Conservation (phyloP, 768 basidiomycete species). For the Russula earlei region DNA sequence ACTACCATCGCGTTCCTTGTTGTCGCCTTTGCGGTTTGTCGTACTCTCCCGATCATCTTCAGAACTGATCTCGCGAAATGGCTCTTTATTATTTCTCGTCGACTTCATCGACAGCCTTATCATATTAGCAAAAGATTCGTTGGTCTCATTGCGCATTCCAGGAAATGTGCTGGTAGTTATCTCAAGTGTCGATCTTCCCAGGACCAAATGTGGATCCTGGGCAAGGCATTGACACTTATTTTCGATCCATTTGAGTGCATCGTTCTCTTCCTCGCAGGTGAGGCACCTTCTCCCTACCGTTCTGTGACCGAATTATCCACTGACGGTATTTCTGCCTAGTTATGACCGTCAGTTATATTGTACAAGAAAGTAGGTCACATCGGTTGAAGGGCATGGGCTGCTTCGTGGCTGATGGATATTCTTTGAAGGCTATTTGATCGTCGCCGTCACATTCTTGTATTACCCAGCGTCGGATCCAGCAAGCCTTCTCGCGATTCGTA, state of each 20-base stretch:
- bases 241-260: slow-evolving; percentile 30
- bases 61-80: slow-evolving; percentile 7
- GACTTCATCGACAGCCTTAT: slow-evolving; percentile 75
- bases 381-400: slow-evolving; percentile 53
- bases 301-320: background rate
- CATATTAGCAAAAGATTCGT: slow-evolving; percentile 71
- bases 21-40: slow-evolving; percentile 33
- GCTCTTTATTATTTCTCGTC: slow-evolving; percentile 55
- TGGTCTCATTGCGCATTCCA: slow-evolving; percentile 80
- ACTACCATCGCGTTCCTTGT: slow-evolving; percentile 30
- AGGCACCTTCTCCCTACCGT: background rate
- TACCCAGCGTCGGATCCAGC: slow-evolving; percentile 28
- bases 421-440: slow-evolving; percentile 54
- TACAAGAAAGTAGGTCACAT: background rate
- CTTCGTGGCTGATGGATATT: slow-evolving; percentile 1
- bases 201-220: slow-evolving; percentile 44
- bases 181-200: background rate
- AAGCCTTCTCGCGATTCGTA: slow-evolving; percentile 7
- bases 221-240: slow-evolving; percentile 68
- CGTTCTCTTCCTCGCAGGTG: slow-evolving; percentile 25
- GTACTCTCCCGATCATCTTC: background rate
- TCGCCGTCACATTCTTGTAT: slow-evolving; percentile 64
- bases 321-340: background rate
- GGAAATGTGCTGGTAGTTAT: slow-evolving; percentile 72
- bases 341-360: background rate